phyloP scores from a whole-genome alignment of 768 basidiomycete genomes.

The Phallus indusiatus region DNA sequence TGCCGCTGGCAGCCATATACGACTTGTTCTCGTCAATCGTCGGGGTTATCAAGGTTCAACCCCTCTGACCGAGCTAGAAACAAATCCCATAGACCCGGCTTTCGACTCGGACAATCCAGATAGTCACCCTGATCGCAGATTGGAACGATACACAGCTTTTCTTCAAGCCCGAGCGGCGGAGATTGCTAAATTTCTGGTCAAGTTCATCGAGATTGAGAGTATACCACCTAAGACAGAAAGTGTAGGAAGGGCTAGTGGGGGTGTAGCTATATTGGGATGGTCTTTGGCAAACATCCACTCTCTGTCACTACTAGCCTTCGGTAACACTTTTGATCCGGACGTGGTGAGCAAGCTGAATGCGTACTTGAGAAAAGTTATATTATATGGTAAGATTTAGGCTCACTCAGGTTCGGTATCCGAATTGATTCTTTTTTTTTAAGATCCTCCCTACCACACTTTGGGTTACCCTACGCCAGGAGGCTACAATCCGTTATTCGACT shows the following conservation, averaged over 20 bases:
- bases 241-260: slow-evolving; percentile 18
- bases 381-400: slow-evolving; percentile 19
- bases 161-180: slow-evolving; percentile 26
- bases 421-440: neutral
- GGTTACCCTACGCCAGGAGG: neutral
- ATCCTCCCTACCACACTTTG: neutral
- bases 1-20: slow-evolving; percentile 20
- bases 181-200: slow-evolving; percentile 25
- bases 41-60: slow-evolving; percentile 30
- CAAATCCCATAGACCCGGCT: neutral
- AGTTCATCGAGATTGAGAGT: slow-evolving; percentile 22
- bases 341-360: slow-evolving; percentile 13
- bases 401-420: neutral
- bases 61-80: slow-evolving; percentile 23
- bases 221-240: slow-evolving; percentile 20
- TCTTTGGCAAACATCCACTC: slow-evolving; percentile 23
- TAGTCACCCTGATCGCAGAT: neutral
- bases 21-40: slow-evolving; percentile 29
- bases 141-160: slow-evolving; percentile 9
- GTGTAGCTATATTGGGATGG: slow-evolving; percentile 28
- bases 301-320: slow-evolving; percentile 19
- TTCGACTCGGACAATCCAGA: neutral
- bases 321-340: slow-evolving; percentile 16
- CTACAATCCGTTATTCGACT: slow-evolving; percentile 2
- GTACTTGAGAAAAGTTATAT: slow-evolving; percentile 21